These are phyloP conservation scores for Polyporus tsugae DNA, from an alignment of 1,284 basidiomycete species.

Conservation along the genomic window DNA sequence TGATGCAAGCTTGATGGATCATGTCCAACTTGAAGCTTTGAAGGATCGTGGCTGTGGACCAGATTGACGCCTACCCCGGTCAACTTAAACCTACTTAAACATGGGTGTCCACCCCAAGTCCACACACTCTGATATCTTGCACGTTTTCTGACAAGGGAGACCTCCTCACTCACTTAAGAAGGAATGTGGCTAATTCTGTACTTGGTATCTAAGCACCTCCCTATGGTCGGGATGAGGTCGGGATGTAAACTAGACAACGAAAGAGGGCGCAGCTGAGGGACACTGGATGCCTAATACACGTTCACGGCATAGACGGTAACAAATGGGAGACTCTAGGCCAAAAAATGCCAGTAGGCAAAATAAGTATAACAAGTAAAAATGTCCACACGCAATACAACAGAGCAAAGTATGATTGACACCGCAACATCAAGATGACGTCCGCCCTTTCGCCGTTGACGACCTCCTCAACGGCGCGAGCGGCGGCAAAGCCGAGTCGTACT, in stretches of 20 bases:
- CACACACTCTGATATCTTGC: background rate
- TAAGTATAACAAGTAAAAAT: slow-evolving; percentile 2
- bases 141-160: background rate
- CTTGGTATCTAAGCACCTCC: background rate
- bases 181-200: background rate
- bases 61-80: background rate
- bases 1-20: background rate
- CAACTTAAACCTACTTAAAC: too few species aligned
- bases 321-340: background rate
- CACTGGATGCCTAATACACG: background rate
- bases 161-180: background rate
- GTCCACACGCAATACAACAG: background rate
- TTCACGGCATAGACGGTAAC: background rate
- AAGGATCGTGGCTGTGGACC: background rate
- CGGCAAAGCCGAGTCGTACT: background rate
- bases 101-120: too few species aligned
- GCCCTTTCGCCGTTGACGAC: background rate
- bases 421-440: background rate
- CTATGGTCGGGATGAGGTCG: background rate
- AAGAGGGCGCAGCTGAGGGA: background rate
- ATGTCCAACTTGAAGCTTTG: too few species aligned
- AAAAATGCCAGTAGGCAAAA: background rate
- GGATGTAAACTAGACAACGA: background rate
- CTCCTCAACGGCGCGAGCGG: slow-evolving; percentile 3
- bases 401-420: background rate